Evolutionary conservation across 2,329 filamentous ascomycete species (phyloP), one percentile per base, ranked within the genome.

Genomic region (Aspergillus costaricaensis): DNA sequence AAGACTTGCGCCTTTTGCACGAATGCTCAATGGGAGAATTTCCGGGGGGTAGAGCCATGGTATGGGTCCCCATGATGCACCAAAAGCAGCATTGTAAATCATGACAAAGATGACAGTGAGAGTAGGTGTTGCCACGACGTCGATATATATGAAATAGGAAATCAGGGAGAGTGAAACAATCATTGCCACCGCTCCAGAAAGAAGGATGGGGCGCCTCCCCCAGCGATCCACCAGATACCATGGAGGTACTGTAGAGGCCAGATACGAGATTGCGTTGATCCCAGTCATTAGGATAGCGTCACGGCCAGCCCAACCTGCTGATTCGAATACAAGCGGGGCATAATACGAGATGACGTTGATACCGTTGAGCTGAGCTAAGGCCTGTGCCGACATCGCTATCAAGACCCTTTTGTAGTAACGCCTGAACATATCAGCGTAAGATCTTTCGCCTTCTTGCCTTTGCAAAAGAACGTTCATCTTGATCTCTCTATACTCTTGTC

Each of bases 271-370:
- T 59, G 88, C 91, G 79, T 98, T 99, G 76, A 98, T 91, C 58
- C 95, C 95, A 6, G 95, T 96, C 95, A 98, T 98, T 62, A 98
- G 84, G 65, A 98, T 91, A 5, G 95, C 95, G 61, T 92, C 85
- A 67, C 94, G 91, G 27, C 94, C 95, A 58, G 86, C 80, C 95
- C 94, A 98, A n/a, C 95, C 94, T 39, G 95, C 95, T 61, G 93
- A 93, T 78, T 97, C 93, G 71, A 99, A 98, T 15, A 98, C 94
- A 58, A 96, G 87, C 0, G 95, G 95, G 1, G 95, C 95, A 74
- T 99, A 99, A 82, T 98, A 99, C 1, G 94, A 98, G 65, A 99
- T 99, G 74, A 99, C 95, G 78, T 99, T 99, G 81, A 99, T 99
- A 66, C 95, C 95, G 80, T 98, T 98, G 57, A 99, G 86, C 78